Evolutionary conservation across 1,284 basidiomycete genomes (phyloP).

Genomic region (Boletus calvinii): DNA sequence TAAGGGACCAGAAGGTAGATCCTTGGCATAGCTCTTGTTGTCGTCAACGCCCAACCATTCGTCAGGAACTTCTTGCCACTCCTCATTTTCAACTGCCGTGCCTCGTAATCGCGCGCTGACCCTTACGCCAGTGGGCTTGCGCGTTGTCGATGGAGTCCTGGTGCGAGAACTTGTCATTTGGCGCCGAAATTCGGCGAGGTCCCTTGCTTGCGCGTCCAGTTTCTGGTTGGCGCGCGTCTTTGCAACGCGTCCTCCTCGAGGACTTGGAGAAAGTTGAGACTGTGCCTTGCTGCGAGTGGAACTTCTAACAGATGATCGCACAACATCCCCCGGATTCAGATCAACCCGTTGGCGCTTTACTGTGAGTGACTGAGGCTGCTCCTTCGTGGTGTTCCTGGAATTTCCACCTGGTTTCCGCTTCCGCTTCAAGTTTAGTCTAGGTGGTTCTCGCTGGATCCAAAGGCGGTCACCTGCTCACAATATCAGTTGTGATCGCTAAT

Average conservation of each 20-base stretch:
- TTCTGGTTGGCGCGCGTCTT: slow-evolving; percentile 70
- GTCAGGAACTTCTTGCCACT: slow-evolving; percentile 76
- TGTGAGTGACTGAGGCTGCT: slow-evolving; percentile 18
- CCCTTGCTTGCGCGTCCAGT: slow-evolving; percentile 65
- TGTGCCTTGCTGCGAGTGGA: slow-evolving; percentile 15
- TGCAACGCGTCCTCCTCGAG: slow-evolving; percentile 54
- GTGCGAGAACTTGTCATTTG: slow-evolving; percentile 38
- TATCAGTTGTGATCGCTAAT: slow-evolving; percentile 5
- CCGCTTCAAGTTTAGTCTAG: slow-evolving; percentile 57
- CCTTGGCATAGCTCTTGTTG: slow-evolving; percentile 14
- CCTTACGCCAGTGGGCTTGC: slow-evolving; percentile 54
- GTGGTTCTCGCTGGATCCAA: slow-evolving; percentile 78
- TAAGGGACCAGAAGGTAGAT: slow-evolving; percentile 11
- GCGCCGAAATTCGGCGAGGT: slow-evolving; percentile 60
- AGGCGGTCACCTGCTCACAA: slow-evolving; percentile 63
- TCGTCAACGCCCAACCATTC: slow-evolving; percentile 63
- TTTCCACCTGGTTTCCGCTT: slow-evolving; percentile 42
- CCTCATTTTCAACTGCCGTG: slow-evolving; percentile 49
- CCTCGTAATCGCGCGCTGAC: slow-evolving; percentile 66
- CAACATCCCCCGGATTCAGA: background rate
- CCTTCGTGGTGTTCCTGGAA: slow-evolving; percentile 31
- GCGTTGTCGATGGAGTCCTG: slow-evolving; percentile 14
- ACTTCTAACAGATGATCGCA: slow-evolving; percentile 15
- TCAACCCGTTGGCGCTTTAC: slow-evolving; percentile 27
- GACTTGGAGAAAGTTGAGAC: slow-evolving; percentile 20